Evolutionary conservation across 2,329 filamentous ascomycete genomes (phyloP).

Genomic region (Penicillium verrucosum): DNA sequence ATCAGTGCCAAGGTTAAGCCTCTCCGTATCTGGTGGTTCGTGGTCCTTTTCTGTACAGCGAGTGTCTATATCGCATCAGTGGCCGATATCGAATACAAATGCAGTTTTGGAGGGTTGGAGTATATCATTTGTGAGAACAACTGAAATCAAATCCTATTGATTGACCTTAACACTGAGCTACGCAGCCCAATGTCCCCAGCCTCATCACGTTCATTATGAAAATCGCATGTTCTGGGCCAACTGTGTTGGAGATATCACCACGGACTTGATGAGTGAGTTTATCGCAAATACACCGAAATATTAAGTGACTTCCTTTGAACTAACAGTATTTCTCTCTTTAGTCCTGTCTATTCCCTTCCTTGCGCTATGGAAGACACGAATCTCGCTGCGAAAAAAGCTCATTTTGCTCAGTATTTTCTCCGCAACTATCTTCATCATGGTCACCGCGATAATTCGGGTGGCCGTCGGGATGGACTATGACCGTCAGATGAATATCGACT

Average conservation of each 20-base stretch:
- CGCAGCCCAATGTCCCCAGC: conserved; percentile 11
- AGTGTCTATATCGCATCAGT: conserved; percentile 14
- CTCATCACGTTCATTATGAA: conserved; percentile 15
- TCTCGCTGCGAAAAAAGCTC: conserved; percentile 13
- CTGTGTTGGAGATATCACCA: conserved; percentile 15
- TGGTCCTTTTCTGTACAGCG: conserved; percentile 11
- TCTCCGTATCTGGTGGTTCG: conserved; percentile 18
- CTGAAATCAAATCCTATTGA: not conserved
- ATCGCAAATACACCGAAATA: not conserved
- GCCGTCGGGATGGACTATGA: conserved; percentile 9
- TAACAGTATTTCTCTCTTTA: not conserved
- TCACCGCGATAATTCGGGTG: conserved; percentile 16
- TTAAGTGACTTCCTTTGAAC: not conserved
- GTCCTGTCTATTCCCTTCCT: conserved; percentile 19
- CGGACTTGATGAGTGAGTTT: conserved; percentile 17
- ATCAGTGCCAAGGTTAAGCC: conserved; percentile 14
- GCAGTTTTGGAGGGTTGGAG: conserved; percentile 8
- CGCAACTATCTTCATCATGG: conserved; percentile 15
- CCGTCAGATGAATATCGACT: conserved; percentile 14
- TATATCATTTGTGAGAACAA: conserved; percentile 16
- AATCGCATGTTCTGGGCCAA: conserved; percentile 18
- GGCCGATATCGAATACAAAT: conserved; percentile 18
- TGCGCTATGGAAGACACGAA: conserved; percentile 14
- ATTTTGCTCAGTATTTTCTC: conserved; percentile 18
- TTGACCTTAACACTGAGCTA: not conserved